Evolutionary conservation across 805 yeast genomes (phyloP), one percentile per base, ranked within the genome.

Genomic region (Phaffomyces opuntiae): DNA sequence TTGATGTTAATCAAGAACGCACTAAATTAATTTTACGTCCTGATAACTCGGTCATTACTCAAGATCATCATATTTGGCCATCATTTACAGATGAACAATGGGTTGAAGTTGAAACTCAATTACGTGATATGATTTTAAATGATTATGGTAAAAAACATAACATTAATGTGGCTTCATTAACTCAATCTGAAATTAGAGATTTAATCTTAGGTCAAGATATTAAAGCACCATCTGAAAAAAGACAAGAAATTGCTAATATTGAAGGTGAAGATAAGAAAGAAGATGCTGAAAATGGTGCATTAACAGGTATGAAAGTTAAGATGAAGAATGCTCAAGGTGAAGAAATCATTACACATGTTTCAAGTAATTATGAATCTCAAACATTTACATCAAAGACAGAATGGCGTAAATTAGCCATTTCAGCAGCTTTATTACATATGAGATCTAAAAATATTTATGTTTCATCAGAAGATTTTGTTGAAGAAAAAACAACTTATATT

Each of bases 251-350:
- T 62, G 82, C 90, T 0, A 90, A 84, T 47, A 72, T 87, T 42
- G 89, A 82, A 44, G 74, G 75, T 8, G 42, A 45, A 7, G 65
- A 68, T 40, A 67, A 67, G 40, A 73, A 68, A 9, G 72, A 67
- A 32, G 17, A 21, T 35, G 36, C 14, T 8, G 66, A 66, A 27
- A 24, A 43, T 13, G 17, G 39, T 8, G 66, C 66, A 2, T 49
- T 57, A 17, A 70, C 69, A 13, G 72, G 73, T 47, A 83, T 84
- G 52, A 89, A 87, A 55, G 81, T 95, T 0, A 83, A 81, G 46
- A 85, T 95, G 0, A 81, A 81, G 25, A 93, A 88, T 59, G 96
- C 87, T 2, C 97, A 90, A 58, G 99, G 99, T 32, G 99, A 93
- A 60, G 95, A 90, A 56, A 91, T 93, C 56, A 83, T 86, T 37